A percentile compares a stretch with the other conserved stretches of the same genome.
phyloP scores from a whole-genome alignment of 1,284 basidiomycete species.

The Cutaneotrichosporon sp. region DNA sequence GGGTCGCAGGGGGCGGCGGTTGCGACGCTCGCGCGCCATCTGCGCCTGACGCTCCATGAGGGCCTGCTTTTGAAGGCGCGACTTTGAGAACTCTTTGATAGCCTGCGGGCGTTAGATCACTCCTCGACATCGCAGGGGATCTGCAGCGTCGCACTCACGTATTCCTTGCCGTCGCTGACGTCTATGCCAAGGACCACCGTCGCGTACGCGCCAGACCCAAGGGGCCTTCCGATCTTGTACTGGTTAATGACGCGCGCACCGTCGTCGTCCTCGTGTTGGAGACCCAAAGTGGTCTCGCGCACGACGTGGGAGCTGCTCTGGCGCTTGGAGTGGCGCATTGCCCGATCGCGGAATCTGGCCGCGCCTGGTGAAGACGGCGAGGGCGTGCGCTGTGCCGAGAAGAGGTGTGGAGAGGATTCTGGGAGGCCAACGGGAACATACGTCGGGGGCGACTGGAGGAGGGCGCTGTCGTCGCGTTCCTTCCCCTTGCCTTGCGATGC shows the following conservation, averaged over 20 bases:
- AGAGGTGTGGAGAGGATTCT: conserved; percentile 6
- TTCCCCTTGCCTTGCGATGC: background rate
- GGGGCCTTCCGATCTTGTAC: conserved; percentile 49
- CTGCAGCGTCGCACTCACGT: conserved; percentile 36
- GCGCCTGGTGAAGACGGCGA: conserved; percentile 3
- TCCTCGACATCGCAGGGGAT: background rate
- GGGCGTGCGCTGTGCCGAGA: conserved; percentile 1
- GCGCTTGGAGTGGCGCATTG: conserved; percentile 31
- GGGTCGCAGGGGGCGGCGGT: conserved; percentile 8
- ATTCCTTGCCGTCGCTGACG: conserved; percentile 49
- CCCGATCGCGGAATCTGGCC: background rate
- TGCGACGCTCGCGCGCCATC: conserved; percentile 18
- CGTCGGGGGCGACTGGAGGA: conserved; percentile 8
- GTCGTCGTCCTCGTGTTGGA: conserved; percentile 41
- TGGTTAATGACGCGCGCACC: conserved; percentile 53
- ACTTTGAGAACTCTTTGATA: conserved; percentile 55
- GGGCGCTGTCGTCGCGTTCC: conserved; percentile 12
- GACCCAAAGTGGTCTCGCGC: conserved; percentile 50
- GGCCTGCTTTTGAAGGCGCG: conserved; percentile 46
- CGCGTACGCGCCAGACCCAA: conserved; percentile 54
- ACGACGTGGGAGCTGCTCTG: conserved; percentile 48
- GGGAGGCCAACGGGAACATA: conserved; percentile 1
- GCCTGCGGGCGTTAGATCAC: conserved; percentile 25
- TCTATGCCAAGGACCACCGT: conserved; percentile 52
- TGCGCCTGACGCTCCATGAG: conserved; percentile 37